A percentile compares a stretch with the other conserved stretches of the same genome.
These are phyloP conservation scores for Alternaria angustiovoidea DNA, from an alignment of 2,329 filamentous ascomycete genomes.

Conservation along the genomic window DNA sequence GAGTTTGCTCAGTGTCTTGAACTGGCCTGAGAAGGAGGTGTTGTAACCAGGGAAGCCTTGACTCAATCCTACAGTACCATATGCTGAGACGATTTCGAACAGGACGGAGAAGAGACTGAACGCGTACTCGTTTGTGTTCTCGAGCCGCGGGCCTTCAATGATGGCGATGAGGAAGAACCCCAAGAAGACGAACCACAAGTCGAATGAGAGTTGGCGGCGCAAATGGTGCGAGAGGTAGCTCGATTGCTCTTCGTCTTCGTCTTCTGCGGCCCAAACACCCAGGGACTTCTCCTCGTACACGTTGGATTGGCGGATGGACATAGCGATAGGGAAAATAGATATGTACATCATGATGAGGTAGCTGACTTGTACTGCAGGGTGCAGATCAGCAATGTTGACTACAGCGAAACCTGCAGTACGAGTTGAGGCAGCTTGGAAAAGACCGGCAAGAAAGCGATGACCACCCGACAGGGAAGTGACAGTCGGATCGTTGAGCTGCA, in stretches of 20 bases:
- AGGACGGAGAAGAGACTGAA: slow-evolving; percentile 60
- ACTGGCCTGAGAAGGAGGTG: slow-evolving; percentile 83
- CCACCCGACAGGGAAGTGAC: slow-evolving; percentile 75
- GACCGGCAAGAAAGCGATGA: slow-evolving; percentile 80
- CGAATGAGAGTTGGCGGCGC: slow-evolving; percentile 91
- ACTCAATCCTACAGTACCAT: slow-evolving; percentile 88
- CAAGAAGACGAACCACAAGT: slow-evolving; percentile 95
- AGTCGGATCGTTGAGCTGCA: slow-evolving; percentile 72
- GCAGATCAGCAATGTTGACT: slow-evolving; percentile 77
- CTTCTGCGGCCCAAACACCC: slow-evolving; percentile 70
- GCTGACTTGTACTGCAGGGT: slow-evolving; percentile 90
- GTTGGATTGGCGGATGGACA: slow-evolving; percentile 91
- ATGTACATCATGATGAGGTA: slow-evolving; percentile 99
- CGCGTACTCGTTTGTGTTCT: slow-evolving; percentile 64
- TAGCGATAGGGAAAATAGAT: slow-evolving; percentile 94
- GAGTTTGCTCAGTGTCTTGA: slow-evolving; percentile 73
- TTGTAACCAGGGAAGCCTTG: slow-evolving; percentile 81
- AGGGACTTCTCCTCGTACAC: slow-evolving; percentile 93
- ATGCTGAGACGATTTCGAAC: slow-evolving; percentile 54
- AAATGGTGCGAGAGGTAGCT: slow-evolving; percentile 93
- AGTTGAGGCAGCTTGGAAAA: slow-evolving; percentile 90
- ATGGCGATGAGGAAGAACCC: slow-evolving; percentile 94
- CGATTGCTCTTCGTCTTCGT: slow-evolving; percentile 64
- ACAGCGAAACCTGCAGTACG: slow-evolving; percentile 90
- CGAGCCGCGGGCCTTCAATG: slow-evolving; percentile 77